Base-by-base conservation (phyloP, 2,329 filamentous ascomycete genomes). In the Beauveria brongniartii region DNA sequence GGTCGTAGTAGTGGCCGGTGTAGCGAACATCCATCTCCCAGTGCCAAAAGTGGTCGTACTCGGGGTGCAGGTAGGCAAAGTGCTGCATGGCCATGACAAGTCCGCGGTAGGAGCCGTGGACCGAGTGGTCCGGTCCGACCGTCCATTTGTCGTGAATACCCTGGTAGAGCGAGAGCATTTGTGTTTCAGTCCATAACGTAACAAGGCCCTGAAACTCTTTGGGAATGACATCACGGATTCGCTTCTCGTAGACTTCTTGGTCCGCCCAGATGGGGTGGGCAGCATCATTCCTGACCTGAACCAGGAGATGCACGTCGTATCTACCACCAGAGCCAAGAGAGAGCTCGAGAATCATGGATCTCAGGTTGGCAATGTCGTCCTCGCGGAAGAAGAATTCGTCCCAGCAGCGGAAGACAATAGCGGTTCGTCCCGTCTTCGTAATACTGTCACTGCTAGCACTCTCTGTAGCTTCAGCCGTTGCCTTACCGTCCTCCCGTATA, bases 1-100 rank as follows among this genome's bases (percentile, higher is more conserved):
- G 74, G 63, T 90, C 84, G 65, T 89, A 92, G 77, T 90, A 93
- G 74, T 96, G 91, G 41, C 92, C 91, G 0, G 89, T 94, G 72
- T 95, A 96, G 34, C 91, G 87, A 50, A 92, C 85, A 69, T 96
- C 92, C 87, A 96, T 93, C 73, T 96, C 92, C 90, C 92, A 95
- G 66, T 96, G 90, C 92, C 92, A 96, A 73, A 92, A 91, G 75
- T 86, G 90, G 53, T 95, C 91, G 69, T 92, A 96, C 72, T 96
- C 92, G 1, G 90, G 89, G 73, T 96, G 92, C 68, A 85, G 83
- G 69, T 92, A 86, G 6, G 92, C 90, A 71, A 97, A 97, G 73
- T 93, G 90, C 70, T 97, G 92, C 78, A 97, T 87, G 0, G 92
- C 91, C 91, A 97, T 96, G 68, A 92, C 91, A 10, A 94, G 84